Evolutionary conservation across 2,329 filamentous ascomycete genomes (phyloP).

Genomic region (Xylariaceae sp.): DNA sequence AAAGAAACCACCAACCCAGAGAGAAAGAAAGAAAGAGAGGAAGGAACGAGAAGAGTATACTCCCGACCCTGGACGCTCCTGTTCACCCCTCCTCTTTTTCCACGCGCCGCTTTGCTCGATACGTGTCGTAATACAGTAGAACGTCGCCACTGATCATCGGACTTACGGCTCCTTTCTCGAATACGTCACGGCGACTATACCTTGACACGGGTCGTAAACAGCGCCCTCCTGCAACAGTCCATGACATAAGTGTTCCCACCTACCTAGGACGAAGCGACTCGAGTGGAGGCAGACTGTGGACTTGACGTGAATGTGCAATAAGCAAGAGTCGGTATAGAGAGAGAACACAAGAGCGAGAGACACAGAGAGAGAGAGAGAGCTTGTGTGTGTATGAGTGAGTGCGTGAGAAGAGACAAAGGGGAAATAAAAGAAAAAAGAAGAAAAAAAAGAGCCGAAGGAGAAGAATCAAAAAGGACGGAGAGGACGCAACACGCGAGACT

Average conservation of each 20-base stretch:
- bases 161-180: not conserved
- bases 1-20: not conserved
- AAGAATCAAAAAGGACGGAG: not conserved
- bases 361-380: not conserved
- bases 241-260: conserved; percentile 11
- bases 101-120: not conserved
- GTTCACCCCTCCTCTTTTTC: not conserved
- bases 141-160: not conserved
- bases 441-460: not conserved
- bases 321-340: not conserved
- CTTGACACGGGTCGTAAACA: conserved; percentile 12
- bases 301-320: not conserved
- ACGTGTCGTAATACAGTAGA: not conserved
- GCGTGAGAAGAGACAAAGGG: not conserved
- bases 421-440: not conserved
- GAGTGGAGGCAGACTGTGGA: not conserved
- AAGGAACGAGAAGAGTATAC: not conserved
- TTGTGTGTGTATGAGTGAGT: not conserved
- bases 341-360: not conserved
- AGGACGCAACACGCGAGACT: not conserved
- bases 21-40: not conserved
- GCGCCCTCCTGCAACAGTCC: conserved; percentile 7
- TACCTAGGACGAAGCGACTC: conserved; percentile 8
- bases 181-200: conserved; percentile 1
- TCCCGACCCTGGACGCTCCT: not conserved